A percentile compares a stretch with the other conserved stretches of the same genome.
phyloP scores from a whole-genome alignment of 2,329 filamentous ascomycete genomes.

The Arthrobotrys sinensis region DNA sequence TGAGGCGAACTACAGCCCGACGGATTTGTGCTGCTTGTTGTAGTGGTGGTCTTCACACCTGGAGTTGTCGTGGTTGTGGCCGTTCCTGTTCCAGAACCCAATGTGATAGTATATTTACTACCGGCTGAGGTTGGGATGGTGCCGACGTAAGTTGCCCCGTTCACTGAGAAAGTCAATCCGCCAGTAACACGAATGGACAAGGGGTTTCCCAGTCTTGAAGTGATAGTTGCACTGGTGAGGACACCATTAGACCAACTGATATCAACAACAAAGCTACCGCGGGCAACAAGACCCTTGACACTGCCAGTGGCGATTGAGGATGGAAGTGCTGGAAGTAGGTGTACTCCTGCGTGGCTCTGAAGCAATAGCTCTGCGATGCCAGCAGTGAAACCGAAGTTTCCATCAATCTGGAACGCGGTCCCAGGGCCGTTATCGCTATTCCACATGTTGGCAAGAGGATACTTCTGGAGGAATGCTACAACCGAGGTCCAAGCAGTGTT shows the following conservation, averaged over 20 bases:
- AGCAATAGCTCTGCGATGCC: conserved; percentile 70
- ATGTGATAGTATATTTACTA: conserved; percentile 21
- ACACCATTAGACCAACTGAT: conserved; percentile 55
- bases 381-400: conserved; percentile 71
- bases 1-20: conserved; percentile 14
- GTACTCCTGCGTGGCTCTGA: conserved; percentile 66
- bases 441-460: conserved; percentile 69
- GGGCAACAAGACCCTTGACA: conserved; percentile 58
- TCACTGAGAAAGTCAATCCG: conserved; percentile 21
- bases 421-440: conserved; percentile 66
- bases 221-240: conserved; percentile 33
- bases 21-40: not conserved
- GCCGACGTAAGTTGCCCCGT: conserved; percentile 10
- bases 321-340: conserved; percentile 41
- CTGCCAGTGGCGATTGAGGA: conserved; percentile 61
- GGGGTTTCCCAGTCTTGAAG: conserved; percentile 47
- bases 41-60: not conserved
- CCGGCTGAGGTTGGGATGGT: conserved; percentile 15
- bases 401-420: conserved; percentile 71
- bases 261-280: conserved; percentile 57
- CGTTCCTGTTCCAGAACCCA: conserved; percentile 4
- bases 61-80: not conserved
- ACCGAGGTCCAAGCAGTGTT: conserved; percentile 67
- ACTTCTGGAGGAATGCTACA: conserved; percentile 67
- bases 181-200: conserved; percentile 45